phyloP scores from a whole-genome alignment of 805 yeast genomes.

The Pichia cabralensis region DNA sequence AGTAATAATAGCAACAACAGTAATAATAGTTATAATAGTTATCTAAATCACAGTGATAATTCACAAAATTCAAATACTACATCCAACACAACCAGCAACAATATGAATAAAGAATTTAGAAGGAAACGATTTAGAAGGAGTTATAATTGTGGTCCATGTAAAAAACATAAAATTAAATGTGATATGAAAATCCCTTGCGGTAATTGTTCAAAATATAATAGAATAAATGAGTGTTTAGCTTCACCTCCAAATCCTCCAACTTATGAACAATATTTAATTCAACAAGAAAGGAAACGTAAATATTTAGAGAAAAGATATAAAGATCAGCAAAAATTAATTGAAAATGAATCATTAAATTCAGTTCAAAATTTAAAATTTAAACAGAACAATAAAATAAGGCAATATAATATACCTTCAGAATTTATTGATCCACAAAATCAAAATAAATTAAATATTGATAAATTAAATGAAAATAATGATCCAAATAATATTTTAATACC shows the following conservation, averaged over 20 bases:
- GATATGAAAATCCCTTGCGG: conserved; percentile 39
- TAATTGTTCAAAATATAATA: conserved; percentile 25
- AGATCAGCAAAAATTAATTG: neutral
- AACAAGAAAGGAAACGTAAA: conserved; percentile 11
- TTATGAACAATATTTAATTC: conserved; percentile 10
- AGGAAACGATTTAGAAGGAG: conserved; percentile 35
- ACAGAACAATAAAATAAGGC: no score
- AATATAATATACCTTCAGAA: no score
- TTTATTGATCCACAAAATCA: no score
- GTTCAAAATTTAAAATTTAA: no score
- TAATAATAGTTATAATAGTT: no score
- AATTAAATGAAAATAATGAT: no score
- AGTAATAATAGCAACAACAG: no score
- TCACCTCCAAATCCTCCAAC: conserved; percentile 19
- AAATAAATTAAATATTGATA: no score
- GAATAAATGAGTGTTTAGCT: conserved; percentile 9
- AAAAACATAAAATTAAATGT: conserved; percentile 43
- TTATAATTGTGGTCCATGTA: conserved; percentile 50
- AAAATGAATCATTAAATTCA: no score
- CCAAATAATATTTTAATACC: no score
- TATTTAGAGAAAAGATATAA: conserved; percentile 8
- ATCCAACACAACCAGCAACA: neutral
- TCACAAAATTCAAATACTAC: no score
- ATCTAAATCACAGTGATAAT: neutral
- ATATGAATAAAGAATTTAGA: neutral